Evolutionary conservation across 768 basidiomycete species (phyloP).

Genomic region (Leccinum rimulosum): DNA sequence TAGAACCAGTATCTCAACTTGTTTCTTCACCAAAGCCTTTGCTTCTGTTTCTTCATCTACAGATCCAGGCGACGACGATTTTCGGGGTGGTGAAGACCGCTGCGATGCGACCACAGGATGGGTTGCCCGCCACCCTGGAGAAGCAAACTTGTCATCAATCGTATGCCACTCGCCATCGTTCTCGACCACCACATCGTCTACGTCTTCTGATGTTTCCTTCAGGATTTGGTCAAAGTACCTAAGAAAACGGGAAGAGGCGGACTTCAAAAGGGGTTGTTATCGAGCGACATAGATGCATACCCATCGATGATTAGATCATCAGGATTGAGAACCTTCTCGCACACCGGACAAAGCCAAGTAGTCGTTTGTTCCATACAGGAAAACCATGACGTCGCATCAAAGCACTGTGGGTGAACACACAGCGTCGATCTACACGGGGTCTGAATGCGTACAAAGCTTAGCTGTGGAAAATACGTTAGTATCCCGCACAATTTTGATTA

Average conservation of each 20-base stretch:
- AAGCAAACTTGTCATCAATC: slow-evolving; percentile 79
- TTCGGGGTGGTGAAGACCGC: slow-evolving; percentile 29
- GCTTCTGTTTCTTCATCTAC: slow-evolving; percentile 30
- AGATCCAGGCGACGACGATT: slow-evolving; percentile 26
- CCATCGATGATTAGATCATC: slow-evolving; percentile 91
- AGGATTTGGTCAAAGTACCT: slow-evolving; percentile 91
- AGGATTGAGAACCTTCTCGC: slow-evolving; percentile 72
- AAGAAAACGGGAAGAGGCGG: neutral
- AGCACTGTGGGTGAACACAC: slow-evolving; percentile 92
- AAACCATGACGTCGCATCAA: slow-evolving; percentile 93
- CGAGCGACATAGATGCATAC: slow-evolving; percentile 40
- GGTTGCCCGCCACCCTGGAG: slow-evolving; percentile 61
- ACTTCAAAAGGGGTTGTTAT: neutral
- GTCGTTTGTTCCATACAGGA: slow-evolving; percentile 96
- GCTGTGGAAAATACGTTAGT: slow-evolving; percentile 36
- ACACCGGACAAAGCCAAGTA: slow-evolving; percentile 93
- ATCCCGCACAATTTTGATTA: neutral
- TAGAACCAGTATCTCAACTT: slow-evolving; percentile 60
- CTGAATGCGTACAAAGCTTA: slow-evolving; percentile 83
- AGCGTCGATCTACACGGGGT: slow-evolving; percentile 83
- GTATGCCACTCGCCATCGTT: slow-evolving; percentile 97
- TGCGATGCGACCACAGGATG: slow-evolving; percentile 40
- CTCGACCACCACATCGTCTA: slow-evolving; percentile 93
- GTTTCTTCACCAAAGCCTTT: slow-evolving; percentile 46
- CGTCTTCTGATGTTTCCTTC: slow-evolving; percentile 66